Percentiles rank a stretch among this genome's conserved stretches.
Evolutionary conservation across 805 yeast species (phyloP).

Genomic region (Vanderwaltozyma yarrowii): DNA sequence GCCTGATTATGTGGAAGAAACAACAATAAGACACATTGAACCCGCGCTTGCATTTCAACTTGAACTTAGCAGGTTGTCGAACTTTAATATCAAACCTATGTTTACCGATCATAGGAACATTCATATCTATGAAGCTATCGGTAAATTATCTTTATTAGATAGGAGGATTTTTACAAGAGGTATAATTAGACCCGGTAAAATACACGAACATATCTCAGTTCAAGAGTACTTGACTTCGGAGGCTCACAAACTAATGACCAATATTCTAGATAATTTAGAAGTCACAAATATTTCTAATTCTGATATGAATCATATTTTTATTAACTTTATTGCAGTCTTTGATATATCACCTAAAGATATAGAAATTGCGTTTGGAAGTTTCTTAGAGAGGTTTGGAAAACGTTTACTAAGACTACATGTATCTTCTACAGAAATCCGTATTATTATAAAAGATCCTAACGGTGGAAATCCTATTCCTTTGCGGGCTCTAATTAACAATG

Average conservation of each 20-base stretch:
- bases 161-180: constrained; percentile 96
- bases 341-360: constrained; percentile 90
- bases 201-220: constrained; percentile 83
- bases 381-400: constrained; percentile 94
- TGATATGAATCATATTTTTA: constrained; percentile 92
- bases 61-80: constrained; percentile 86
- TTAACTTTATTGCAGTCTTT: constrained; percentile 92
- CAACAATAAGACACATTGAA: constrained; percentile 92
- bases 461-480: constrained; percentile 88
- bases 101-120: constrained; percentile 94
- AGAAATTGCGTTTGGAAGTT: constrained; percentile 94
- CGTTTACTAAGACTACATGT: constrained; percentile 93
- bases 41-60: constrained; percentile 97
- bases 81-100: constrained; percentile 89
- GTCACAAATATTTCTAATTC: constrained; percentile 90
- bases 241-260: constrained; percentile 92
- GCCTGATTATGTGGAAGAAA: constrained; percentile 75
- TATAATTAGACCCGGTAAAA: constrained; percentile 89
- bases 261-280: constrained; percentile 89
- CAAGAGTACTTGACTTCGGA: constrained; percentile 92
- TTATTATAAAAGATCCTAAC: constrained; percentile 80
- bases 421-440: constrained; percentile 94
- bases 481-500: constrained; percentile 92
- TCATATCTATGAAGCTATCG: constrained; percentile 93
- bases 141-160: constrained; percentile 86